Evolutionary conservation across 306 rosid species (phyloP), one percentile per base, ranked within the genome.

Genomic region (Ormosia semicastrata): DNA sequence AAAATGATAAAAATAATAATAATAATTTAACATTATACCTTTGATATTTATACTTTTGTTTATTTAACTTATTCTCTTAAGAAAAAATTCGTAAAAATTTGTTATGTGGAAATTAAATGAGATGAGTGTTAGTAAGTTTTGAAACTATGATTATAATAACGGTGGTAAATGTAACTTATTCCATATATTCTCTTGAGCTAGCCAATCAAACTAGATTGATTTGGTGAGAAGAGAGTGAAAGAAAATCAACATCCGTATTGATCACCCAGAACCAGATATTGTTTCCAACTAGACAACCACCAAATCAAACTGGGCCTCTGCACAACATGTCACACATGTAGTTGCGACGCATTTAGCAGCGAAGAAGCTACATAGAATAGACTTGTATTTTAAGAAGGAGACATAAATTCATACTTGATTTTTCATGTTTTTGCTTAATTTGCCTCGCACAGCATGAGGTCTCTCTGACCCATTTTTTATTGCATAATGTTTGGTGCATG

Each of bases 251-350:
- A 44, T 7, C 33, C 34, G 13, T 17, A 5, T 18, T 2, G 2
- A n/a, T n/a, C 58, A 52, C 24, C 58, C 29, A 24, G 24, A 24
- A 24, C 24, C 24, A 24, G 24, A 24, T 24, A 24, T 24, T 24
- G 24, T 24, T 24, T 24, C 24, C 24, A 24, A 24, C 24, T 24
- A 24, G 24, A 24, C 24, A 24, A 24, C 24, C 24, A 24, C 13
- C 43, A 71, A 71, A 71, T 71, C 46, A 71, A 71, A 33, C 8
- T 49, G 33, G 58, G 76, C 12, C 14, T 46, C 56, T 2, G 24
- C 36, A 59, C 34, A 70, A 47, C 76, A 71, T 71, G 76, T 34
- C 15, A 50, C 33, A 50, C 76, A 15, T 2, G 76, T 71, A 54
- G 9, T 36, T 73, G 15, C 9, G 14, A 32, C 6, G 0, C 39